Evolutionary conservation across 306 rosid species (phyloP), one percentile per base, ranked within the genome.

Genomic region (Aeschynomene evenia): DNA sequence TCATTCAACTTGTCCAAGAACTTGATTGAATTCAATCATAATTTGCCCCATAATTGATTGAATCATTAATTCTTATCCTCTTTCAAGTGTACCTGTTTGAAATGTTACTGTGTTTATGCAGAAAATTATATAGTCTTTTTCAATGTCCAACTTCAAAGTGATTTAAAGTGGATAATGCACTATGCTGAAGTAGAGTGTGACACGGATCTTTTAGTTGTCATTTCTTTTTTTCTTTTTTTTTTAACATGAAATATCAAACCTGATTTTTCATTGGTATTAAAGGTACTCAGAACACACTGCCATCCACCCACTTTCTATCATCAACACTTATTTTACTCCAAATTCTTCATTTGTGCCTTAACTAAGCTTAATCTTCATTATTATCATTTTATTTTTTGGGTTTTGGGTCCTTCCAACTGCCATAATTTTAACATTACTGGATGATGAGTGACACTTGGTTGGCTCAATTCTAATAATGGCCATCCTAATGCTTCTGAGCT

Each of bases 151-250:
- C 63, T 65, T 78, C 62, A 22, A 61, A 54, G 61, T 68, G 77
- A 74, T 57, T 63, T 79, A 65, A 72, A 57, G 77, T 77, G 84
- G 82, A 82, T 72, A 39, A 71, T 63, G 79, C 85, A 72, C 80
- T 75, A 61, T 61, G 76, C 59, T 77, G 46, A 49, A 77, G 85
- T 75, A 65, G 87, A 62, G 74, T 40, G 75, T 74, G 81, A 79
- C 76, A 71, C 21, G 63, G 58, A 76, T 65, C 76, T 77, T 79
- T 67, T 66, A 68, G 48, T 58, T 68, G 72, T 72, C 71, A 64
- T 66, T 68, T 75, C 73, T 68, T 77, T 55, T 70, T 57, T 58
- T 70, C 58, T 66, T 68, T 75, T 71, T 68, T 77, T 55, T 70
- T 57, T 58, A 66, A 74, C 66, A 77, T 68, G 71, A 66, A 78